Percentiles rank a stretch among this genome's conserved stretches.
These are phyloP conservation scores for Cornus kousa DNA, from an alignment of 148 eudicot genomes.

Conservation along the genomic window DNA sequence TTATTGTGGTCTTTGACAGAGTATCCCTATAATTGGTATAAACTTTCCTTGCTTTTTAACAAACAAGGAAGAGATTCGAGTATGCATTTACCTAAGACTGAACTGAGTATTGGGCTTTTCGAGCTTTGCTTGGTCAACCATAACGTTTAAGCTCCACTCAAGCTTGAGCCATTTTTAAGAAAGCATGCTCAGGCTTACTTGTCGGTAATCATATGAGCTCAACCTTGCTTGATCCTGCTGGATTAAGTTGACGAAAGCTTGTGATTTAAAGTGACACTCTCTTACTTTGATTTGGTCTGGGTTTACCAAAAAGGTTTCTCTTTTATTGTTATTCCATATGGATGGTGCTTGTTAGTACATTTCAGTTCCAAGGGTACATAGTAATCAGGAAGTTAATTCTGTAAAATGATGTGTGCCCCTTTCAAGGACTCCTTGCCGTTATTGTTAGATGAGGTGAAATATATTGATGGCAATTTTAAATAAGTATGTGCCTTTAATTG, in stretches of 20 bases:
- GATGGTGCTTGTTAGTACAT: neutral
- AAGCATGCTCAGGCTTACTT: neutral
- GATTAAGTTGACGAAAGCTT: neutral
- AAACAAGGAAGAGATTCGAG: neutral
- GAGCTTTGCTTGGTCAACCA: neutral
- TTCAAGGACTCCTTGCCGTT: neutral
- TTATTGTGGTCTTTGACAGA: neutral
- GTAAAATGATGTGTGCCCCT: neutral
- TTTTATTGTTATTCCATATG: neutral
- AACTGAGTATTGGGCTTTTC: neutral
- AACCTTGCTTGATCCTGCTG: neutral
- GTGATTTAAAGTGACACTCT: neutral
- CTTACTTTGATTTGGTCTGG: neutral
- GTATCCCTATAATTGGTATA: neutral
- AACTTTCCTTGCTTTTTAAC: neutral
- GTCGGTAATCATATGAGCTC: neutral
- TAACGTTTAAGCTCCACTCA: neutral
- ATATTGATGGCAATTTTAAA: neutral
- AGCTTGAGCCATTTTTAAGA: neutral
- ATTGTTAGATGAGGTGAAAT: neutral
- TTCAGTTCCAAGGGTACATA: neutral
- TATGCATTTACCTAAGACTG: neutral
- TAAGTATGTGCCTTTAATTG: slow-evolving; percentile 1
- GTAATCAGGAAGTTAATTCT: neutral
- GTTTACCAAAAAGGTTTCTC: neutral